Conservation (phyloP, 805 yeast genomes). For the Candida glaebosa region DNA sequence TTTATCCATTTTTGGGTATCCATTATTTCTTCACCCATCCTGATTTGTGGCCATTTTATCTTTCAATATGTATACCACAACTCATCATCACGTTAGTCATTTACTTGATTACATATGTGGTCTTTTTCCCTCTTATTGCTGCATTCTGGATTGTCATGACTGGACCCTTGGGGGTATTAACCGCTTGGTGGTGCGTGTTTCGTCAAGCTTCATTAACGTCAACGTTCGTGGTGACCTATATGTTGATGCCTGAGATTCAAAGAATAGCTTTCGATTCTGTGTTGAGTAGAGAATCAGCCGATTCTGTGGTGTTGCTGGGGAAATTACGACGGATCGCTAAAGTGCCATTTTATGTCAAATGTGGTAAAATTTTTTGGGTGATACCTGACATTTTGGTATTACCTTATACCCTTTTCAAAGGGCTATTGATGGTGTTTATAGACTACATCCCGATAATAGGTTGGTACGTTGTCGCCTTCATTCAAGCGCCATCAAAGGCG, state of each 20-base stretch:
- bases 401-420: slow-evolving; percentile 39
- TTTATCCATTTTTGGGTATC: slow-evolving; percentile 29
- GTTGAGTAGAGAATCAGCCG: slow-evolving; percentile 42
- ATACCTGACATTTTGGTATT: slow-evolving; percentile 36
- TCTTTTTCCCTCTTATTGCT: slow-evolving; percentile 46
- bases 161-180: slow-evolving; percentile 50
- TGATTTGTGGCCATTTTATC: slow-evolving; percentile 44
- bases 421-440: slow-evolving; percentile 32
- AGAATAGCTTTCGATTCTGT: slow-evolving; percentile 47
- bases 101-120: slow-evolving; percentile 29
- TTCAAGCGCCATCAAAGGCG: slow-evolving; percentile 56
- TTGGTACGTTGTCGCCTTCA: slow-evolving; percentile 46
- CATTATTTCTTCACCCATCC: slow-evolving; percentile 38
- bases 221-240: slow-evolving; percentile 35
- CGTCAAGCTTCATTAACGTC: slow-evolving; percentile 43
- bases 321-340: slow-evolving; percentile 28
- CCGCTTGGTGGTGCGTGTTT: slow-evolving; percentile 42
- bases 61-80: slow-evolving; percentile 46
- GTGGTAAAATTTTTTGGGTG: slow-evolving; percentile 25
- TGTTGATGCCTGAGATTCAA: slow-evolving; percentile 48
- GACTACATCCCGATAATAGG: slow-evolving; percentile 58
- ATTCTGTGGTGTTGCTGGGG: slow-evolving; percentile 41
- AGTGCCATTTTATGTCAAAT: slow-evolving; percentile 27
- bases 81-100: slow-evolving; percentile 34
- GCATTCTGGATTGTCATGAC: slow-evolving; percentile 37